A percentile compares a stretch with the other conserved stretches of the same genome.
phyloP scores from a whole-genome alignment of 805 yeast genomes.

The Hanseniaspora pseudoguilliermondii region DNA sequence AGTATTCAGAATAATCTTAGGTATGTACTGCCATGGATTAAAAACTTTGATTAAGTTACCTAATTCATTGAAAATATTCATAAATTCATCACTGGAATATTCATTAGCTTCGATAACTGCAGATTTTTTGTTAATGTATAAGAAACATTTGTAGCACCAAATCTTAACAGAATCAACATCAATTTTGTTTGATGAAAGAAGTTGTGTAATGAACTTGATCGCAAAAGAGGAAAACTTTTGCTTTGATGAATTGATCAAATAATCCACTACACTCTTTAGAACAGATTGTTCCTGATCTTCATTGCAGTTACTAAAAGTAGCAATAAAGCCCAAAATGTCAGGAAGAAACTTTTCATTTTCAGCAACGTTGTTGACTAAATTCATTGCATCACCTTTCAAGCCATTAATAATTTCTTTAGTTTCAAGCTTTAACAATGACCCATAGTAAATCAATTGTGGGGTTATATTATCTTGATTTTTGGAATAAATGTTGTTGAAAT shows the following conservation, averaged over 20 bases:
- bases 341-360: slow-evolving; percentile 14
- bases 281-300: slow-evolving; percentile 18
- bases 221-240: slow-evolving; percentile 26
- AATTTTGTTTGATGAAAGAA: slow-evolving; percentile 9
- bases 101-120: slow-evolving; percentile 38
- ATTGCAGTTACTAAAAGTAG: slow-evolving; percentile 8
- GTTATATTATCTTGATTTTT: slow-evolving; percentile 16
- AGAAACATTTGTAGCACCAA: slow-evolving; percentile 48
- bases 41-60: slow-evolving; percentile 23
- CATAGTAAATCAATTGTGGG: slow-evolving; percentile 24
- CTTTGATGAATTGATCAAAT: slow-evolving; percentile 20
- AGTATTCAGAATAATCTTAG: slow-evolving; percentile 40
- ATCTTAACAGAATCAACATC: slow-evolving; percentile 19
- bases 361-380: slow-evolving; percentile 5
- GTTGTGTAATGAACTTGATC: slow-evolving; percentile 19
- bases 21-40: slow-evolving; percentile 32
- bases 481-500: slow-evolving; percentile 7
- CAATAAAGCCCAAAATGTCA: slow-evolving; percentile 13
- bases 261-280: slow-evolving; percentile 18
- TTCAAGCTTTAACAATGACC: slow-evolving; percentile 17
- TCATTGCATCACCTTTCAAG: slow-evolving; percentile 16
- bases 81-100: slow-evolving; percentile 23
- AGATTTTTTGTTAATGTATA: slow-evolving; percentile 46
- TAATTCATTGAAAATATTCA: slow-evolving; percentile 27
- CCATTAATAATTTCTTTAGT: slow-evolving; percentile 14